A percentile compares a stretch with the other conserved stretches of the same genome.
Evolutionary conservation across 2,329 filamentous ascomycete genomes (phyloP).

Genomic region (Microsporum ferrugineum): DNA sequence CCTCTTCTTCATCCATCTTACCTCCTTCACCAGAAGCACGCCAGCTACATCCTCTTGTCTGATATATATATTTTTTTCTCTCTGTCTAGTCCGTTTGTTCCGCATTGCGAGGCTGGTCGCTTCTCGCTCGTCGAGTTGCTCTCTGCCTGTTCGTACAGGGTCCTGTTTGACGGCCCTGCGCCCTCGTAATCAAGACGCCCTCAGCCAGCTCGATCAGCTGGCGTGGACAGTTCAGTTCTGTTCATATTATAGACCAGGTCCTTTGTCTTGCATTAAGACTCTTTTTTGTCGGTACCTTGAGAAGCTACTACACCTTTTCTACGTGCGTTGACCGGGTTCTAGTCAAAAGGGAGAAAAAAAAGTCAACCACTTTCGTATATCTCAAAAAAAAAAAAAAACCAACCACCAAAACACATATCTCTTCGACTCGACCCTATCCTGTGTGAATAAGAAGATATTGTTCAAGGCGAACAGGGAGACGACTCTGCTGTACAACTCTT

Average conservation of each 20-base stretch:
- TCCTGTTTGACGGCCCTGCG: slow-evolving; percentile 2
- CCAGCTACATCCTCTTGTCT: background rate
- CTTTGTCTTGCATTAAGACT: background rate
- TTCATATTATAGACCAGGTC: background rate
- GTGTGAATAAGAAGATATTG: background rate
- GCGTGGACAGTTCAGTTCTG: background rate
- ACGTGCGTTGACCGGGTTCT: background rate
- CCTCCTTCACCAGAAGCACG: background rate
- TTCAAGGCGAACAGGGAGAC: background rate
- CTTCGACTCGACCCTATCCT: background rate
- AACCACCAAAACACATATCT: background rate
- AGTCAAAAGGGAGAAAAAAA: background rate
- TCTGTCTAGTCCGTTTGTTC: background rate
- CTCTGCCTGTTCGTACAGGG: background rate
- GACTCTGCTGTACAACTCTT: background rate
- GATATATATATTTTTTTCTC: background rate
- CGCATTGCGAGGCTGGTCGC: background rate
- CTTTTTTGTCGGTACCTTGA: background rate
- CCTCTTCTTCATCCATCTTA: background rate
- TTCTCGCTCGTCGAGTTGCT: background rate
- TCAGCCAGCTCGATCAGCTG: background rate
- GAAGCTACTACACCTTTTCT: background rate
- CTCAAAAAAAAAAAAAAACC: background rate
- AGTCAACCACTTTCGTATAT: background rate
- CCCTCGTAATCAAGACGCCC: background rate